These are phyloP conservation scores for Russula earlei DNA, from an alignment of 768 basidiomycete genomes.

Conservation along the genomic window DNA sequence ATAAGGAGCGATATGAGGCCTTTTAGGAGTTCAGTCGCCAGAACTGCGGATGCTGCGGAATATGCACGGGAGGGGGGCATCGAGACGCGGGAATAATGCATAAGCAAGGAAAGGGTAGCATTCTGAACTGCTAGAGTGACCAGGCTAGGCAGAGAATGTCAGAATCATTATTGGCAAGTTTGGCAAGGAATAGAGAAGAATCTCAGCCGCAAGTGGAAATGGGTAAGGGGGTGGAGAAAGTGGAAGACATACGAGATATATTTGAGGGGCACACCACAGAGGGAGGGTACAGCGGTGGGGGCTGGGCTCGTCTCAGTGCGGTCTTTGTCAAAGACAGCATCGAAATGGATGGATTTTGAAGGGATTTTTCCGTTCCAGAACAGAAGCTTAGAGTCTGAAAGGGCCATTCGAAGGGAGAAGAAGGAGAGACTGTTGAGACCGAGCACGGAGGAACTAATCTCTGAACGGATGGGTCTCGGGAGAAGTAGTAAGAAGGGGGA, in stretches of 20 bases:
- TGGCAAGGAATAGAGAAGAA: neutral
- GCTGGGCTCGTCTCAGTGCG: conserved; percentile 23
- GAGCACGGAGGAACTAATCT: neutral
- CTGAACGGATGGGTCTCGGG: neutral
- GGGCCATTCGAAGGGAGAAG: conserved; percentile 5
- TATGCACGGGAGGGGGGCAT: conserved; percentile 68
- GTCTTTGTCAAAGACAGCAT: neutral
- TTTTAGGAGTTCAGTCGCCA: conserved; percentile 91
- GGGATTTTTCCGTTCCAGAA: conserved; percentile 15
- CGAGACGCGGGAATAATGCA: conserved; percentile 92
- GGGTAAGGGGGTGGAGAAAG: neutral
- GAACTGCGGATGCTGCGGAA: conserved; percentile 88
- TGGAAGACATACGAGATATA: conserved; percentile 58
- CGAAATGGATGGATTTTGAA: conserved; percentile 6
- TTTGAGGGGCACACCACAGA: conserved; percentile 68
- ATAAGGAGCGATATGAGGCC: conserved; percentile 79
- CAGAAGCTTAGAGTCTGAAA: conserved; percentile 5
- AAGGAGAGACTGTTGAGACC: neutral
- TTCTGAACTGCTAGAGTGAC: conserved; percentile 89
- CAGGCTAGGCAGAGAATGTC: conserved; percentile 37
- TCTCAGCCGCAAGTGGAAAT: neutral
- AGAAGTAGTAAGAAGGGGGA: neutral
- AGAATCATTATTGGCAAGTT: neutral
- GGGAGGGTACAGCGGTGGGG: conserved; percentile 37
- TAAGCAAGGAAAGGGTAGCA: conserved; percentile 81